Percentiles rank a stretch among this genome's conserved stretches.
These are phyloP conservation scores for Xylaria scruposa DNA, from an alignment of 495 filamentous ascomycete genomes.

Conservation along the genomic window DNA sequence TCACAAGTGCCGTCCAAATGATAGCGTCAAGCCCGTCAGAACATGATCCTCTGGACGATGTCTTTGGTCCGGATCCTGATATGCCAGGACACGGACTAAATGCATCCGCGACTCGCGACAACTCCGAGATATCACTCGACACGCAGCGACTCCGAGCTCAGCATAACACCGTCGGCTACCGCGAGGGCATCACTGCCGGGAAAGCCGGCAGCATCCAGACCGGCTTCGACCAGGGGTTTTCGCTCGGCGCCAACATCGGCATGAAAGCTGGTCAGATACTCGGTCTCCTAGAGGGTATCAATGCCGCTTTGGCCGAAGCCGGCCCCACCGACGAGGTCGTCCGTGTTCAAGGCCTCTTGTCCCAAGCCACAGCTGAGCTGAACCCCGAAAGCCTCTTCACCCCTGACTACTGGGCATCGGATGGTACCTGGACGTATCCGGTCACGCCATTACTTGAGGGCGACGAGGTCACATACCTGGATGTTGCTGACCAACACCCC, in stretches of 20 bases:
- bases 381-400: constrained; percentile 68
- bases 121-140: constrained; percentile 31
- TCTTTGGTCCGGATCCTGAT: constrained; percentile 18
- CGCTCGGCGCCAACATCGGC: constrained; percentile 79
- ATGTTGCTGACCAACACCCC: constrained; percentile 67
- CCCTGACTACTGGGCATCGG: constrained; percentile 61
- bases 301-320: constrained; percentile 41
- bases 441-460: constrained; percentile 46
- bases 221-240: constrained; percentile 90
- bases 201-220: constrained; percentile 74
- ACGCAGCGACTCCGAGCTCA: constrained; percentile 63
- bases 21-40: background rate
- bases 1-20: background rate
- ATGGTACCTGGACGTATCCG: constrained; percentile 69
- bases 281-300: constrained; percentile 73
- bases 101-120: background rate
- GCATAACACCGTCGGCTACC: constrained; percentile 88
- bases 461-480: constrained; percentile 50
- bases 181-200: constrained; percentile 77
- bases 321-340: constrained; percentile 29
- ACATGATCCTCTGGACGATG: constrained; percentile 20
- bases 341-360: constrained; percentile 49
- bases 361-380: constrained; percentile 65
- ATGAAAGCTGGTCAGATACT: constrained; percentile 71
- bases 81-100: background rate